Evolutionary conservation across 441 rosid genomes (phyloP).

Genomic region (Manihot esculenta): DNA sequence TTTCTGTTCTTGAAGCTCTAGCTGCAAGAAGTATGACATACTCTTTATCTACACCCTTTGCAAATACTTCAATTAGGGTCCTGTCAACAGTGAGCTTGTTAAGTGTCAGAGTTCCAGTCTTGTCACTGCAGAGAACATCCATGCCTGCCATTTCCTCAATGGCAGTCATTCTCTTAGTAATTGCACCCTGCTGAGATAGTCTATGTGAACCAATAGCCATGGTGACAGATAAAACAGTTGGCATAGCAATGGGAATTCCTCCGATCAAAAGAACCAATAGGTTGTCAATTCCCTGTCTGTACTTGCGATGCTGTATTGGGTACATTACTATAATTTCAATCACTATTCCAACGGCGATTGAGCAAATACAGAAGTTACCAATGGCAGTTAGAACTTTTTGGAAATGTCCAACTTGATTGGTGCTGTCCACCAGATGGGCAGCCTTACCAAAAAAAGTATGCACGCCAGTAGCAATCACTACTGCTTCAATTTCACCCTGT

Average conservation of each 20-base stretch:
- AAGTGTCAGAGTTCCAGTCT: slow-evolving; percentile 84
- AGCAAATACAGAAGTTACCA: slow-evolving; percentile 92
- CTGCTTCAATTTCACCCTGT: slow-evolving; percentile 87
- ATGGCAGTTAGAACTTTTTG: slow-evolving; percentile 83
- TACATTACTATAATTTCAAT: slow-evolving; percentile 75
- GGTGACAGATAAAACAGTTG: slow-evolving; percentile 85
- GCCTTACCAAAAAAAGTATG: slow-evolving; percentile 96
- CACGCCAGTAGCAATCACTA: slow-evolving; percentile 90
- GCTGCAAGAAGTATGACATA: slow-evolving; percentile 81
- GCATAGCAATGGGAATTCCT: slow-evolving; percentile 96
- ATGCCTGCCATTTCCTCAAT: slow-evolving; percentile 97
- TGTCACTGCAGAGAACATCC: slow-evolving; percentile 94
- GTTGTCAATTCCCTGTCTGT: slow-evolving; percentile 85
- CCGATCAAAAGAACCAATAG: slow-evolving; percentile 84
- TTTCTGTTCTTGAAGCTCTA: slow-evolving; percentile 90
- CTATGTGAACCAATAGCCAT: slow-evolving; percentile 96
- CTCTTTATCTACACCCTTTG: slow-evolving; percentile 80
- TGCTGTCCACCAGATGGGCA: slow-evolving; percentile 86
- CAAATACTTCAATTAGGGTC: slow-evolving; percentile 68
- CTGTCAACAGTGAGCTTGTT: slow-evolving; percentile 81
- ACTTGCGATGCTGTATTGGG: slow-evolving; percentile 66
- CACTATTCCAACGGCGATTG: slow-evolving; percentile 67
- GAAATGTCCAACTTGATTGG: slow-evolving; percentile 91
- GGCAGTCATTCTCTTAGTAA: slow-evolving; percentile 98
- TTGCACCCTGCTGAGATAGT: slow-evolving; percentile 85